These are phyloP conservation scores for Suillus hirtellus DNA, from an alignment of 768 basidiomycete genomes.

Conservation along the genomic window DNA sequence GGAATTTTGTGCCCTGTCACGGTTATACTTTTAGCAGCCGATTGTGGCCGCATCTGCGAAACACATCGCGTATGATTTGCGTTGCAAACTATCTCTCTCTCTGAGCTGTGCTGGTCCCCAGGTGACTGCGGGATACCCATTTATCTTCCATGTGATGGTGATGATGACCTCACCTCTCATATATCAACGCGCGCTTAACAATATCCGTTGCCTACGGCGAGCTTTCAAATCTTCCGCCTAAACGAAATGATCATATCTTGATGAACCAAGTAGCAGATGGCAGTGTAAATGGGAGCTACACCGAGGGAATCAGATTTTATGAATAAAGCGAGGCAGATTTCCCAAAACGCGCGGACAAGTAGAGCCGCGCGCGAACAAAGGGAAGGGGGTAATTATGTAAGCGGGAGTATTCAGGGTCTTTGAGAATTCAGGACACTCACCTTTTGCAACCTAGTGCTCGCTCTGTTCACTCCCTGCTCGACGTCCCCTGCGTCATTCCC, in stretches of 20 bases:
- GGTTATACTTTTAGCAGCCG: slow-evolving; percentile 4
- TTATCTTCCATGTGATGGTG: not conserved
- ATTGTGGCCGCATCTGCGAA: not conserved
- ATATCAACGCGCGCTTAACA: not conserved
- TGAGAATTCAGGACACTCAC: slow-evolving; percentile 35
- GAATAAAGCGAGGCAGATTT: slow-evolving; percentile 8
- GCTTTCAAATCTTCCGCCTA: slow-evolving; percentile 4
- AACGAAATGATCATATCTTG: slow-evolving; percentile 1
- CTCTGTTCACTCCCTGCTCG: slow-evolving; percentile 32
- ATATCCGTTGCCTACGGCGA: not conserved
- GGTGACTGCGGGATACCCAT: slow-evolving; percentile 1
- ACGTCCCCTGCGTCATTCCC: slow-evolving; percentile 27
- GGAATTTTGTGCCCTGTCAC: not conserved
- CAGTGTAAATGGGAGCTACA: not conserved
- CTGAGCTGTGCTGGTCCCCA: slow-evolving; percentile 2
- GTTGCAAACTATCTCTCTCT: slow-evolving; percentile 1
- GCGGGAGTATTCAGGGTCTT: slow-evolving; percentile 27
- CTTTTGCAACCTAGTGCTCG: slow-evolving; percentile 35
- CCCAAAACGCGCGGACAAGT: slow-evolving; percentile 6
- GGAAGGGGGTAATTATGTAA: slow-evolving; percentile 23
- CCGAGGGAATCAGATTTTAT: slow-evolving; percentile 6
- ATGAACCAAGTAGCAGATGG: slow-evolving; percentile 2
- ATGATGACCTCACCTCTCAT: not conserved
- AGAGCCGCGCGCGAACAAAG: slow-evolving; percentile 8
- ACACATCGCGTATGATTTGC: not conserved